These are phyloP conservation scores for Flaveria ramosissima DNA, from an alignment of 129 eudicot species.

Conservation along the genomic window DNA sequence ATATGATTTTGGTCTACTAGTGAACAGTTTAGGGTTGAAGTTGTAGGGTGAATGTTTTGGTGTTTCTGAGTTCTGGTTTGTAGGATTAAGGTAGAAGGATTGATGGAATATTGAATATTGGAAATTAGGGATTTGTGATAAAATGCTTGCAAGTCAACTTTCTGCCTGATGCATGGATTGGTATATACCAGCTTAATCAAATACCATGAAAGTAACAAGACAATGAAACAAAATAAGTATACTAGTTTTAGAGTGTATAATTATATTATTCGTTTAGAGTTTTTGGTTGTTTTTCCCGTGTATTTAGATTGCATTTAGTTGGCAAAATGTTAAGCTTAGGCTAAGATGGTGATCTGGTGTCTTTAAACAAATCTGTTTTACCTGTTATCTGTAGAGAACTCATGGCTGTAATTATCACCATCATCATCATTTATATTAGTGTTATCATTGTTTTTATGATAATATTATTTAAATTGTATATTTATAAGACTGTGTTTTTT, in stretches of 20 bases:
- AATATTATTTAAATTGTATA: not conserved
- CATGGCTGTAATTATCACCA: not conserved
- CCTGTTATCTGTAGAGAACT: not conserved
- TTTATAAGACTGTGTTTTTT: not conserved
- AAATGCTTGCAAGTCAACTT: constrained; percentile 1
- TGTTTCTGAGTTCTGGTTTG: not conserved
- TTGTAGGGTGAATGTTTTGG: not conserved
- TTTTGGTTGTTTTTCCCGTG: not conserved
- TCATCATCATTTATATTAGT: not conserved
- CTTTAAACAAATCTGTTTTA: not conserved
- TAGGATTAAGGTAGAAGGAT: constrained; percentile 12
- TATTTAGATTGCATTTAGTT: constrained; percentile 11
- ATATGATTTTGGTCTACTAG: constrained; percentile 10
- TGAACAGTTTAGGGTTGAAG: not conserved
- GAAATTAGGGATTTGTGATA: constrained; percentile 15
- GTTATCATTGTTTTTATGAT: not conserved
- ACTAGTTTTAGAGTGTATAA: constrained; percentile 7
- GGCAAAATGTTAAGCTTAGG: not conserved
- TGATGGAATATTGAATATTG: not conserved
- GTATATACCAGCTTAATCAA: not conserved
- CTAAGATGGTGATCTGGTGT: not conserved
- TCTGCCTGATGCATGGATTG: not conserved
- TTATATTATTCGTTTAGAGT: no score
- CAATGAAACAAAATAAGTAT: not conserved
- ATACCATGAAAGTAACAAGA: constrained; percentile 6